A percentile compares a stretch with the other conserved stretches of the same genome.
phyloP scores from a whole-genome alignment of 2,329 filamentous ascomycete species.

The Colletotrichum somersetense region DNA sequence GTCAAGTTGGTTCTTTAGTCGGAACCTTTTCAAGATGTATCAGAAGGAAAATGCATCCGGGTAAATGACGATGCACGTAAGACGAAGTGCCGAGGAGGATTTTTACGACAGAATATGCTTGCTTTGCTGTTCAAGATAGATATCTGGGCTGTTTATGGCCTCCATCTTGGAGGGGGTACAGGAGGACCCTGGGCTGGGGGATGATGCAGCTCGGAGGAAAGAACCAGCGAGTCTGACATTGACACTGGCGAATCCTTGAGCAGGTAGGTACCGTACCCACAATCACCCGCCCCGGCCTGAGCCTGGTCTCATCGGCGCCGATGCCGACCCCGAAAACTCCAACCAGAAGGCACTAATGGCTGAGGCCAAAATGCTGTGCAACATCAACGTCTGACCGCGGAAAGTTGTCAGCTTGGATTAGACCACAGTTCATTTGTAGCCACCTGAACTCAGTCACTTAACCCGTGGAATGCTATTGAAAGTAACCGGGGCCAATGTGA shows the following conservation, averaged over 20 bases:
- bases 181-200: background rate
- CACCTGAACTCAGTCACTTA: too few species aligned
- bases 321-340: constrained; percentile 11
- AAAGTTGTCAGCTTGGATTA: background rate
- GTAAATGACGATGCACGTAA: background rate
- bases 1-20: background rate
- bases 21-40: background rate
- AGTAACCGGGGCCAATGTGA: background rate
- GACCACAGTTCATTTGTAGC: too few species aligned
- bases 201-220: constrained; percentile 28
- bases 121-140: too few species aligned
- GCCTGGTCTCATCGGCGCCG: constrained; percentile 19
- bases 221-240: constrained; percentile 34
- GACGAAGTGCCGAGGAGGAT: background rate
- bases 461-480: background rate
- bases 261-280: constrained; percentile 9
- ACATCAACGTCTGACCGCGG: background rate
- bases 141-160: background rate
- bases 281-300: constrained; percentile 27
- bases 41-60: background rate
- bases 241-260: background rate
- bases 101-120: background rate
- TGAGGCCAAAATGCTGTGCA: background rate
- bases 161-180: background rate
- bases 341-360: background rate